These are phyloP conservation scores for Phytophthora nicotianae DNA, from an alignment of 352 stramenopile species.

Conservation along the genomic window DNA sequence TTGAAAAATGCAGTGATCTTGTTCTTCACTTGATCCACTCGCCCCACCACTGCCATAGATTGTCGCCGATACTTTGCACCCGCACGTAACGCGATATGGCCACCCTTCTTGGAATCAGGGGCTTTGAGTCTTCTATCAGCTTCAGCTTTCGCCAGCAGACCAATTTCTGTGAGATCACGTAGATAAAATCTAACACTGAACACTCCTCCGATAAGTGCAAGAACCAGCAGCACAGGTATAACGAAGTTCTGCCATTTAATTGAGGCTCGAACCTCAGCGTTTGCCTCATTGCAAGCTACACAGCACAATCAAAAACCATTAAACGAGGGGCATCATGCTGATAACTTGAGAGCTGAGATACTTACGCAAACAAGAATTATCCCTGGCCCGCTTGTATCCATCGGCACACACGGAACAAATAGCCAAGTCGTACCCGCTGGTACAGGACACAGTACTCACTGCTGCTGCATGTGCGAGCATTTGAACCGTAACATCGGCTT, in stretches of 20 bases:
- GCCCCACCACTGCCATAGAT: conserved; percentile 22
- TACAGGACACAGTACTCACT: conserved; percentile 39
- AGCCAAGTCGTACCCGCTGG: conserved; percentile 53
- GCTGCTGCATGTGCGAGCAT: conserved; percentile 17
- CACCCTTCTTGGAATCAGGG: conserved; percentile 16
- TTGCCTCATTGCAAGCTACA: conserved; percentile 61
- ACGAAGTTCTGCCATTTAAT: conserved; percentile 80
- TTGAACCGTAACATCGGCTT: conserved; percentile 55
- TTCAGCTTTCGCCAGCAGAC: conserved; percentile 62
- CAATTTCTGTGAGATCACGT: conserved; percentile 65
- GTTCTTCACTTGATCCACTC: conserved; percentile 38
- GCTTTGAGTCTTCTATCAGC: conserved; percentile 56
- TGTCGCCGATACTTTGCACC: conserved; percentile 34
- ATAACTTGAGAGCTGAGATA: conserved; percentile 1
- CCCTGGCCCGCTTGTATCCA: conserved; percentile 57
- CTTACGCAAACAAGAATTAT: conserved; percentile 67
- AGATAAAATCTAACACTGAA: conserved; percentile 54
- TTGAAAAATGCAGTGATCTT: conserved; percentile 27
- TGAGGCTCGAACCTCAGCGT: conserved; percentile 49
- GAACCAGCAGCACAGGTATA: conserved; percentile 55
- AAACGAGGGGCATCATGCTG: not conserved
- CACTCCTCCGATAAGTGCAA: conserved; percentile 42
- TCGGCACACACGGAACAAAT: conserved; percentile 73
- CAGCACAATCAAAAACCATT: not conserved
- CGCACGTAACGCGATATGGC: conserved; percentile 29